Evolutionary conservation across 1,139 yeast species (phyloP).

Genomic region (Debaryomycetaceae sp.): DNA sequence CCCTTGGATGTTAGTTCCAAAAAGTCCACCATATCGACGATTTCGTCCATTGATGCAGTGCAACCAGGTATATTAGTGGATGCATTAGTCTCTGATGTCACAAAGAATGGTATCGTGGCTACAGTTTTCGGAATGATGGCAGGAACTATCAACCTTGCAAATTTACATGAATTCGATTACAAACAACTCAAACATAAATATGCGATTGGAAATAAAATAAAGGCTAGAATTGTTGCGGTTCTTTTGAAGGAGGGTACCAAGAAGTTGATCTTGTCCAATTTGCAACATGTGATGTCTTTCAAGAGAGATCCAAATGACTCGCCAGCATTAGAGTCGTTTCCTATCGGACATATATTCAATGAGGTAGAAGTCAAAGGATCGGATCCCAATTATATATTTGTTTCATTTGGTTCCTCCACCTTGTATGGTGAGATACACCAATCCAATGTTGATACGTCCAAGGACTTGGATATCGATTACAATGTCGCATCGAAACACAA

Average conservation of each 20-base stretch:
- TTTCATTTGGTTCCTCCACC: constrained; percentile 54
- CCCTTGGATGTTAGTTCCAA: constrained; percentile 26
- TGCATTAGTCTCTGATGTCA: constrained; percentile 61
- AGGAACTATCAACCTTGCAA: constrained; percentile 69
- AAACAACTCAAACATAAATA: constrained; percentile 57
- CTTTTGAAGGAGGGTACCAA: constrained; percentile 54
- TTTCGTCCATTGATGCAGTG: constrained; percentile 71
- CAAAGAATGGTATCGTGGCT: constrained; percentile 58
- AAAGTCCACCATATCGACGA: constrained; percentile 46
- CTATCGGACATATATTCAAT: constrained; percentile 71
- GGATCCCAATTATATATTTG: constrained; percentile 54
- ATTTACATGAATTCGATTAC: constrained; percentile 48
- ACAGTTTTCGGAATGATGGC: constrained; percentile 73
- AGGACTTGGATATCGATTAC: constrained; percentile 49
- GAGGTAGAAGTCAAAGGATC: constrained; percentile 53
- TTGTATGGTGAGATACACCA: constrained; percentile 67
- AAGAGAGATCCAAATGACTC: constrained; percentile 7
- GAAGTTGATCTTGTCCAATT: constrained; percentile 60
- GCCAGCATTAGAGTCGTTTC: constrained; percentile 61
- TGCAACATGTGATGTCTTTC: constrained; percentile 50
- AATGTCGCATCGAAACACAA: constrained; percentile 61
- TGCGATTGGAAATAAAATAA: constrained; percentile 62
- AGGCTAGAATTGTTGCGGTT: constrained; percentile 68
- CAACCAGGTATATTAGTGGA: constrained; percentile 83
- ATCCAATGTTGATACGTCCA: constrained; percentile 60